phyloP scores from a whole-genome alignment of 345 rosid species.

The Eucalyptus cloeziana region DNA sequence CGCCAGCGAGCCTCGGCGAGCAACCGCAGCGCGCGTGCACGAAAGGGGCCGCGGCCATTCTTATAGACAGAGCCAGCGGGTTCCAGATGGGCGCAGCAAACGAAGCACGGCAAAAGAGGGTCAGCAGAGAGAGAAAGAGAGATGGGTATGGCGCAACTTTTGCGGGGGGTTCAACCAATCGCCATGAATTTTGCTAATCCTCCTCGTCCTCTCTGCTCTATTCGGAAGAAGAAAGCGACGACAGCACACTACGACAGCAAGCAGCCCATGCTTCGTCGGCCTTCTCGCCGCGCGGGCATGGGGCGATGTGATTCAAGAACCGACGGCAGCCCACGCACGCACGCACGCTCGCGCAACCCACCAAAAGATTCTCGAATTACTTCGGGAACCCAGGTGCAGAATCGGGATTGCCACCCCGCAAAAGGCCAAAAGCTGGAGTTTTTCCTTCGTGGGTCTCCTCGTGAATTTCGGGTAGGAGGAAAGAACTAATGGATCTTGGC shows the following conservation, averaged over 20 bases:
- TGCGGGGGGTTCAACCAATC: not conserved
- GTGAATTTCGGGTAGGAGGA: not conserved
- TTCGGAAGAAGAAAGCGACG: not conserved
- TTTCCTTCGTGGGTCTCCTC: not conserved
- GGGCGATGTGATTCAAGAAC: not conserved
- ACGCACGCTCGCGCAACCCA: not conserved
- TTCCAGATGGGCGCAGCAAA: not conserved
- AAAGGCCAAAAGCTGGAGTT: not conserved
- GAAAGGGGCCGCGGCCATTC: constrained; percentile 33
- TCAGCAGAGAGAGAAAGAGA: not conserved
- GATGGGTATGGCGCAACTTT: not conserved
- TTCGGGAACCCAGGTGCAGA: not conserved
- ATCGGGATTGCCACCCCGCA: not conserved
- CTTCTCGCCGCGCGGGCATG: not conserved
- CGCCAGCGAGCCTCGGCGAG: constrained; percentile 7
- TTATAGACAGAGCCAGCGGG: not conserved
- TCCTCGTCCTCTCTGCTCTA: not conserved
- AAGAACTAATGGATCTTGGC: not conserved
- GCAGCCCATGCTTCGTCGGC: not conserved
- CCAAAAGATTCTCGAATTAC: not conserved
- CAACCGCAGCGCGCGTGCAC: constrained; percentile 29
- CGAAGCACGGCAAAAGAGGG: not conserved
- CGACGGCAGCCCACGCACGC: not conserved
- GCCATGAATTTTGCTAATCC: not conserved
- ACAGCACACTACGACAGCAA: not conserved